Evolutionary conservation across 140 eudicot genomes (phyloP).

Genomic region (Ambrosia hybrid): DNA sequence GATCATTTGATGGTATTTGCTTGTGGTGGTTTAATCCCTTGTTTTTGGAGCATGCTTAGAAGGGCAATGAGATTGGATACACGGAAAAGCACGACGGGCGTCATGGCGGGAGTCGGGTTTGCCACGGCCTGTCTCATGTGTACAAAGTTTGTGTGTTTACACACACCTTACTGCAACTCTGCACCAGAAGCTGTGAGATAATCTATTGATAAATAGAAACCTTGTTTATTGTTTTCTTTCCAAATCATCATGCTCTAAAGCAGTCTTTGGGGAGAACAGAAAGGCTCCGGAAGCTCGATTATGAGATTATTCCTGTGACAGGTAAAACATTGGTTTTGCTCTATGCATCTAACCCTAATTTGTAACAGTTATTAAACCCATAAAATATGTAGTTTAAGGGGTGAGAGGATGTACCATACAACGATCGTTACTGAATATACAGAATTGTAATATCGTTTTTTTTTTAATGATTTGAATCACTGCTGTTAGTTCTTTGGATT

Average conservation of each 20-base stretch:
- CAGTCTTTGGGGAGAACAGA: conserved; percentile 3
- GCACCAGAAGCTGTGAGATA: conserved; percentile 96
- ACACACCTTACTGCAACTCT: conserved; percentile 88
- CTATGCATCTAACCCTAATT: conserved; percentile 15
- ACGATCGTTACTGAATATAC: conserved; percentile 26
- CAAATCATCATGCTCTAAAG: background rate
- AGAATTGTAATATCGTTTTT: conserved; percentile 4
- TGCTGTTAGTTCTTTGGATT: background rate
- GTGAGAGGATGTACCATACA: conserved; percentile 23
- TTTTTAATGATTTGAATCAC: background rate
- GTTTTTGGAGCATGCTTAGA: conserved; percentile 60
- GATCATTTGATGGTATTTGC: conserved; percentile 90
- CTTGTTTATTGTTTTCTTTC: background rate
- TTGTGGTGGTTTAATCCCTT: conserved; percentile 78
- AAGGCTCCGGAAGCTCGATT: conserved; percentile 1
- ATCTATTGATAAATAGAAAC: conserved; percentile 8
- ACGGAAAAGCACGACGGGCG: conserved; percentile 56
- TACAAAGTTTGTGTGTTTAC: conserved; percentile 81
- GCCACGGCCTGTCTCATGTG: conserved; percentile 62
- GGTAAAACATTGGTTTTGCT: conserved; percentile 1
- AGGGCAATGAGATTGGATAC: conserved; percentile 64
- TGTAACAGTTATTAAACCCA: conserved; percentile 10
- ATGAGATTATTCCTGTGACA: conserved; percentile 6
- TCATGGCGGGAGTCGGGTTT: conserved; percentile 51
- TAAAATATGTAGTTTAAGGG: conserved; percentile 22